Evolutionary conservation across 139 green algal species (phyloP), one percentile per base, ranked within the genome.

Genomic region (Gonium pectorale): DNA sequence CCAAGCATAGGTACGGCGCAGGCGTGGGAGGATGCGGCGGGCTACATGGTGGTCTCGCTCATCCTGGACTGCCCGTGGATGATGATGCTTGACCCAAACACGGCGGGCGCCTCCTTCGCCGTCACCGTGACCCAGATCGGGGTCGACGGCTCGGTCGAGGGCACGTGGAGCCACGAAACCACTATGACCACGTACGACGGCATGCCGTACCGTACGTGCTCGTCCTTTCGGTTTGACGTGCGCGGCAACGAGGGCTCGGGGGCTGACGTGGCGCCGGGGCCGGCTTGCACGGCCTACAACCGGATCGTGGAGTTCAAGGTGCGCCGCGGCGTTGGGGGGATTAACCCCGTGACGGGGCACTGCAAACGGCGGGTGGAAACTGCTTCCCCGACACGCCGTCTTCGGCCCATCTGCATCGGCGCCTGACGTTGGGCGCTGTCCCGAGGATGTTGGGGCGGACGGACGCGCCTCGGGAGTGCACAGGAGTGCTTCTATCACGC

Each of bases 1-100:
- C 21, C 7, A 22, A 19, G 33, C 11, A 33, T 69, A 21, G 66
- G 66, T 19, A 31, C 11, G 15, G 5, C 71, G 56, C 35, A 72
- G 41, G 74, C 74, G 21, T 82, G 51, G 51, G 74, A 82, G 59
- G 74, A 82, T 59, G 71, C 59, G 15, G 29, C 37, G 3, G 74
- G 74, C 40, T 62, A 62, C 59, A 72, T 70, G 74, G 74, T 82
- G 56, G 59, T 82, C 13, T 72, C 59, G 5, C 27, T 82, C 27
- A 29, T 38, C 13, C 56, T 71, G 38, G 43, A 72, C 11, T 82
- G 74, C 74, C 74, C 74, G 40, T 82, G 59, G 59, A 44, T 71
- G 38, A 71, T 82, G 74, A 5, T 29, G 29, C 56, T 82, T 26
- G 59, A 52, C 38, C 7, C 6, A 8, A 22, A 7, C 19, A 43